A percentile compares a stretch with the other conserved stretches of the same genome.
Evolutionary conservation across 139 green algal genomes (phyloP).

Genomic region (Micromonas commoda): DNA sequence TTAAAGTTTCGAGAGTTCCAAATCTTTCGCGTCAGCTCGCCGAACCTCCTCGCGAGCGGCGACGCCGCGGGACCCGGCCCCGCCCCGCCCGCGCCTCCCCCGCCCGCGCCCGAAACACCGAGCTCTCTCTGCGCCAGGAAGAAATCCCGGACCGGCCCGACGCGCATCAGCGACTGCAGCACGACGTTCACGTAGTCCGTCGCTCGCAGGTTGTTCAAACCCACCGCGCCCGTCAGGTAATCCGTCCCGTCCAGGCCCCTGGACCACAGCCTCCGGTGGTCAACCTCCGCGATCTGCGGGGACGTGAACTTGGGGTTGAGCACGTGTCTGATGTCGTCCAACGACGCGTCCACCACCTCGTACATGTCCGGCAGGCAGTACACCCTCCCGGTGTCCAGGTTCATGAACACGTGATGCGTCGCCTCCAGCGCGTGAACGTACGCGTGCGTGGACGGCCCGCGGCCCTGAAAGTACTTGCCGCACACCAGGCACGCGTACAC

Average conservation of each 20-base stretch:
- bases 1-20: constrained; percentile 96
- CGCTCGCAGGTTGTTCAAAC: constrained; percentile 89
- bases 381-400: constrained; percentile 74
- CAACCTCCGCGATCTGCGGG: constrained; percentile 40
- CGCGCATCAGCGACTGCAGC: constrained; percentile 56
- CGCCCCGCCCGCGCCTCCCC: not conserved
- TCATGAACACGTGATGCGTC: constrained; percentile 96
- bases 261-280: constrained; percentile 64
- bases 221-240: constrained; percentile 88
- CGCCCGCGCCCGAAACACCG: constrained; percentile 28
- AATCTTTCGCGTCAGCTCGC: constrained; percentile 88
- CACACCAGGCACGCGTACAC: constrained; percentile 97
- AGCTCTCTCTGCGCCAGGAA: constrained; percentile 82
- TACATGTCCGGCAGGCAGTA: constrained; percentile 96
- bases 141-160: constrained; percentile 63
- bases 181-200: constrained; percentile 89
- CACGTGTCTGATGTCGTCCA: constrained; percentile 84
- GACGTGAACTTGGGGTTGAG: constrained; percentile 71
- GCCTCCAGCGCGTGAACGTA: constrained; percentile 88
- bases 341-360: constrained; percentile 80
- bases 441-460: constrained; percentile 78
- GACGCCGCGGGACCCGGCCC: not conserved
- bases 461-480: constrained; percentile 96
- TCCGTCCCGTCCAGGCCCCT: constrained; percentile 86
- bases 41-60: constrained; percentile 73